Base-by-base conservation (phyloP, 202 grass and related monocot genomes). In the Setaria viridis region DNA sequence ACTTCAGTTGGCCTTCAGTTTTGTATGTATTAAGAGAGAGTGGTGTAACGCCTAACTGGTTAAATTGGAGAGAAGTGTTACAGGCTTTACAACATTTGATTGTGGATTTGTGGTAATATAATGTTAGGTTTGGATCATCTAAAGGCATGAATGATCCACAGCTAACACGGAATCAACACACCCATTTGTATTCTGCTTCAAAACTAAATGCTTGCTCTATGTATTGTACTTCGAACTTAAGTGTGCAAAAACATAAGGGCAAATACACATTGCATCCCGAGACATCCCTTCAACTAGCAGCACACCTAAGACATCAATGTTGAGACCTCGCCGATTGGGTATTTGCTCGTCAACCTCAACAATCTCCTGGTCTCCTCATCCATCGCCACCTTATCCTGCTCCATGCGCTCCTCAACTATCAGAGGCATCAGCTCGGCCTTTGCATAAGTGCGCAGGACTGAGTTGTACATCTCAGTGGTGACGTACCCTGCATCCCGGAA, bases 331-430 rank as follows among this genome's bases (percentile, higher is more conserved):
- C 83, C 85, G 74, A 87, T 72, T 77, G 88, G 90, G 70, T 86
- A 89, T 35, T 87, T 87, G 80, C 80, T 89, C 30, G 90, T 90
- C 81, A 82, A 63, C 48, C 74, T 90, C 80, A 98, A 74, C 74
- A 95, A 75, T 43, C 74, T 87, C 64, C 4, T 78, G 37, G 85
- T 95, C 64, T 93, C 87, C 13, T 90, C 85, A 72, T 95, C 85
- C 74, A 98, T 86, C 19, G 47, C 21, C 45, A 95, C 89, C 58
- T 88, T 85, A 76, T 94, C 95, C 72, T 93, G 60, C 9, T 74
- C 69, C 95, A 95, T 98, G 51, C 91, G 88, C 78, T 95, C 95
- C 48, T 86, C 89, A 70, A 98, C 60, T 81, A 95, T 92, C 67
- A 98, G 65, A 5, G 95, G 93, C 95, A 92, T 94, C 60, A 90